Base-by-base conservation (phyloP, 1,284 basidiomycete genomes). In the Tausonia pullulans region DNA sequence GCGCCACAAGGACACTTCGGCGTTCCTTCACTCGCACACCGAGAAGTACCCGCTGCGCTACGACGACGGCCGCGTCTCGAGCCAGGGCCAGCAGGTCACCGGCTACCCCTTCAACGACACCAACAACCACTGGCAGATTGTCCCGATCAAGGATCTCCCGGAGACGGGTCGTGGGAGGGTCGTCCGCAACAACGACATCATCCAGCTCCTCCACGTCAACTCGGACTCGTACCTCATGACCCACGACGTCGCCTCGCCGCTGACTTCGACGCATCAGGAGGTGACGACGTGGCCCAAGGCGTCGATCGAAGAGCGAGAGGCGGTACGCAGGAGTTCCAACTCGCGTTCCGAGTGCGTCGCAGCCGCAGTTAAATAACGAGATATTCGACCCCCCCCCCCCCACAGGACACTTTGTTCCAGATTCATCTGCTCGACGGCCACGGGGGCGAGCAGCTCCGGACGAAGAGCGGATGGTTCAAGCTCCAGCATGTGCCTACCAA, bases 41-140 rank as follows among this genome's bases (percentile, higher is more conserved):
- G 91, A 97, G 53, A 81, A 78, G 39, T 99, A 98, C 74, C 96
- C 96, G 45, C 79, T 97, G 68, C 87, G 87, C 68, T 99, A 99
- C 74, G 90, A 95, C 0, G 96, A 99, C 71, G 93, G 94, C 2
- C 89, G 96, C 67, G 87, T 99, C 74, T 93, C 89, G 71, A 91
- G 87, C 70, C 90, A 96, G 81, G 94, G 91, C 68, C 96, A 98
- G 78, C 96, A 98, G 76, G 96, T 99, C 45, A 98, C 96, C n/a
- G 95, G 88, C 54, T 98, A 98, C 77, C 88, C 85, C 0, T 87
- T 93, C 75, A 85, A 89, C 64, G 93, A 96, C 75, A 83, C 84
- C 67, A 98, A 98, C 81, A 99, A 98, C 78, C 72, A 88, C 72
- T 99, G 96, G 96, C 87, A 93, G 76, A 83, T 99, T 69, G 81